Evolutionary conservation across 768 basidiomycete species (phyloP).

Genomic region (Suillus decipiens): DNA sequence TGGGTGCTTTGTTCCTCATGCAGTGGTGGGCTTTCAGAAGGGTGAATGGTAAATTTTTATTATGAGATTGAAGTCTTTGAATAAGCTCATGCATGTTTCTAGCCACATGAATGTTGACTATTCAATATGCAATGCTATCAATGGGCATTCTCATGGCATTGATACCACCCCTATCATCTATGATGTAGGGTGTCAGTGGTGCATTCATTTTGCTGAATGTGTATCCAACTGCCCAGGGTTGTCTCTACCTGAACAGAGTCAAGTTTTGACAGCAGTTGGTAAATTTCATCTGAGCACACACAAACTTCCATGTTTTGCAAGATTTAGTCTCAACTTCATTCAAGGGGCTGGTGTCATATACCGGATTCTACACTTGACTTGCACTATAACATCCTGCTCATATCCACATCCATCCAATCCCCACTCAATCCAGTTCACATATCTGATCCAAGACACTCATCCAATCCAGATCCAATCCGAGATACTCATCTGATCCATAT

Average conservation of each 20-base stretch:
- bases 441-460: no score
- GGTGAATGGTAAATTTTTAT: constrained; percentile 23
- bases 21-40: no score
- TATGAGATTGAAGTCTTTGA: no score
- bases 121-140: constrained; percentile 24
- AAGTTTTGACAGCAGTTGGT: constrained; percentile 18
- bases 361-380: no score
- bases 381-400: no score
- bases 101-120: constrained; percentile 34
- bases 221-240: constrained; percentile 3
- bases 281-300: no score
- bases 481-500: no score
- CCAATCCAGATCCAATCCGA: no score
- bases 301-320: constrained; percentile 23
- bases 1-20: no score
- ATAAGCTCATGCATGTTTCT: no score
- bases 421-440: no score
- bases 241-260: constrained; percentile 7
- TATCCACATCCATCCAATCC: no score
- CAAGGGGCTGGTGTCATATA: constrained; percentile 27
- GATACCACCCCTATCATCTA: constrained; percentile 23
- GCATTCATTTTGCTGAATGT: constrained; percentile 17
- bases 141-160: constrained; percentile 10
- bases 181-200: constrained; percentile 33
- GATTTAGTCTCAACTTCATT: constrained; percentile 30